Evolutionary conservation across 208 protist genomes (phyloP).

Genomic region (Herpetomonas samuelpessoai): DNA sequence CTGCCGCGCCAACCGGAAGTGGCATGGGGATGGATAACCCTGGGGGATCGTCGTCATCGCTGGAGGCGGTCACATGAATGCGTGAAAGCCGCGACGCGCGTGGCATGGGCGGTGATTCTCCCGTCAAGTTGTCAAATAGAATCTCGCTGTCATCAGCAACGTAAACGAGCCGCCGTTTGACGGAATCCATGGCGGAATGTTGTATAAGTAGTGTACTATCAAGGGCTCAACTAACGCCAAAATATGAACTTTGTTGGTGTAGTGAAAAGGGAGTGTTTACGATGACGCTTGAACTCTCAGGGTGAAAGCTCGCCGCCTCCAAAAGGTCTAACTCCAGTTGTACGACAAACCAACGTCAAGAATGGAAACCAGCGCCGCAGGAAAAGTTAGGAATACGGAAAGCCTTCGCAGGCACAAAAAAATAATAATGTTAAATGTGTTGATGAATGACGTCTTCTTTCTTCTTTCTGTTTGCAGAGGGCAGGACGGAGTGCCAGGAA

Average conservation of each 20-base stretch:
- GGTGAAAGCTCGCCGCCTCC: too few species aligned
- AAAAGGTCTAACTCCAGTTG: too few species aligned
- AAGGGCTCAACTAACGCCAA: too few species aligned
- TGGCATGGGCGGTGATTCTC: conserved; percentile 32
- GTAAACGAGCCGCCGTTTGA: conserved; percentile 69
- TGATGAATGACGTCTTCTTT: too few species aligned
- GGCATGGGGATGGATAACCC: conserved; percentile 2
- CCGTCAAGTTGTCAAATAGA: conserved; percentile 44
- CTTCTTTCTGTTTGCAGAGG: background rate
- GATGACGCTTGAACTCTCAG: too few species aligned
- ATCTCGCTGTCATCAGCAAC: conserved; percentile 63
- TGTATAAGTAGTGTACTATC: background rate
- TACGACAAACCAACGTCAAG: too few species aligned
- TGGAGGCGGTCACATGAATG: conserved; percentile 36
- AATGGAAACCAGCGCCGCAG: too few species aligned
- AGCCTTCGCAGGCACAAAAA: too few species aligned
- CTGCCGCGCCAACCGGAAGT: conserved; percentile 5
- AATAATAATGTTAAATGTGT: too few species aligned
- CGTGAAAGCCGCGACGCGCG: conserved; percentile 41
- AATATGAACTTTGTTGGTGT: too few species aligned
- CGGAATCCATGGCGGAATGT: conserved; percentile 22
- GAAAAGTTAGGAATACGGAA: too few species aligned
- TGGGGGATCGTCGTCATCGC: conserved; percentile 4
- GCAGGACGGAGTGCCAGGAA: background rate
- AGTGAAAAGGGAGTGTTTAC: too few species aligned